Evolutionary conservation across 2,329 filamentous ascomycete genomes (phyloP).

Genomic region (Diaporthe citrichinensis): DNA sequence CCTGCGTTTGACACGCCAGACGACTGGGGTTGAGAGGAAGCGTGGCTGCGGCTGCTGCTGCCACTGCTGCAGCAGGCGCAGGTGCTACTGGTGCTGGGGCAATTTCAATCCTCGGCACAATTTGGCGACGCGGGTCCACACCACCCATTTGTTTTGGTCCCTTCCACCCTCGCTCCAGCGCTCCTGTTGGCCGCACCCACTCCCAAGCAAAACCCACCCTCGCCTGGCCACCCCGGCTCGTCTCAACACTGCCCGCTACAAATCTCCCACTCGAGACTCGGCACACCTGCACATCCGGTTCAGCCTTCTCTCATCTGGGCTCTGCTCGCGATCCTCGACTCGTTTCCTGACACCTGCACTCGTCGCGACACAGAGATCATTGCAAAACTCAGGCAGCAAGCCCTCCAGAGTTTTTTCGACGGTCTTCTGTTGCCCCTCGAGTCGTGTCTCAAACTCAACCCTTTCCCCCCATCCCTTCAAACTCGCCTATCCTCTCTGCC

Average conservation of each 20-base stretch:
- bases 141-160: slow-evolving; percentile 40
- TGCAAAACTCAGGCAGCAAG: slow-evolving; percentile 29
- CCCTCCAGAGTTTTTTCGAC: slow-evolving; percentile 34
- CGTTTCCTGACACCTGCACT: slow-evolving; percentile 33
- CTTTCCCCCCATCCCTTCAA: slow-evolving; percentile 6
- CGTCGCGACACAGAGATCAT: slow-evolving; percentile 39
- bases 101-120: slow-evolving; percentile 42
- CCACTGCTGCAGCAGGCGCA: slow-evolving; percentile 11
- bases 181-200: slow-evolving; percentile 30
- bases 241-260: slow-evolving; percentile 38
- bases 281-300: slow-evolving; percentile 35
- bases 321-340: slow-evolving; percentile 33
- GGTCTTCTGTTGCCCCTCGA: slow-evolving; percentile 37
- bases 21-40: slow-evolving; percentile 9
- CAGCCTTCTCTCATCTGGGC: slow-evolving; percentile 36
- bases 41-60: slow-evolving; percentile 35
- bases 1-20: slow-evolving; percentile 24
- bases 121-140: slow-evolving; percentile 40
- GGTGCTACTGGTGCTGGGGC: slow-evolving; percentile 29
- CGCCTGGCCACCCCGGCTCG: slow-evolving; percentile 35
- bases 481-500: neutral
- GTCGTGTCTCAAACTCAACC: slow-evolving; percentile 39
- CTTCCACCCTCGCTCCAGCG: slow-evolving; percentile 28
- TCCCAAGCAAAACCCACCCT: slow-evolving; percentile 21
- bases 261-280: slow-evolving; percentile 41